These are phyloP conservation scores for Musa balbisiana DNA, from an alignment of 202 grass and related monocot species.

Conservation along the genomic window DNA sequence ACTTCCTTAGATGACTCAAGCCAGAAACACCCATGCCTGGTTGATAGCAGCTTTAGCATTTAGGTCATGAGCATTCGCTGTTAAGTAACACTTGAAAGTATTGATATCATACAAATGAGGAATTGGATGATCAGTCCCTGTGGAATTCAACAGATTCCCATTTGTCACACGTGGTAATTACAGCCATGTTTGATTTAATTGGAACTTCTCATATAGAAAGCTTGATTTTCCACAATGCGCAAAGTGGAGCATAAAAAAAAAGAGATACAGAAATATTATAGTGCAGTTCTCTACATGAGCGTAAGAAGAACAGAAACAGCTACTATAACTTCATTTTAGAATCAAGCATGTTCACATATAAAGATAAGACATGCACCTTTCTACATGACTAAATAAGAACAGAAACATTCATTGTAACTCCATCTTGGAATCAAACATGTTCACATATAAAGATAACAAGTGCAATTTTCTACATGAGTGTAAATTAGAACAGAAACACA, in stretches of 20 bases:
- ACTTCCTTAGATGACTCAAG: background rate
- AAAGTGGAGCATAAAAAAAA: too few relatives aligned
- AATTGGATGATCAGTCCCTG: constrained; percentile 88
- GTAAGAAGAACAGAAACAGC: too few relatives aligned
- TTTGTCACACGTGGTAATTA: too few relatives aligned
- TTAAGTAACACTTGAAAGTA: constrained; percentile 93
- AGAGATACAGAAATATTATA: too few relatives aligned
- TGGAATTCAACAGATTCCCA: background rate
- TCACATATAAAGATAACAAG: too few relatives aligned
- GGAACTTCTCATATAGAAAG: background rate
- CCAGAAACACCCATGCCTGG: constrained; percentile 46
- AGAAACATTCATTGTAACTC: background rate
- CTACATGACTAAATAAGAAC: background rate
- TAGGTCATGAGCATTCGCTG: constrained; percentile 50
- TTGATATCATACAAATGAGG: constrained; percentile 95
- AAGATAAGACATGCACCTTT: background rate
- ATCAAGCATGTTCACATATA: background rate
- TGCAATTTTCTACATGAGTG: too few relatives aligned
- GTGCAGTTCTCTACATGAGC: too few relatives aligned
- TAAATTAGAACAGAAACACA: too few relatives aligned
- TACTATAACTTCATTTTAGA: too few relatives aligned
- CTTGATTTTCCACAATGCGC: too few relatives aligned
- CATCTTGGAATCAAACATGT: background rate
- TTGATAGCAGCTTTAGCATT: constrained; percentile 69
- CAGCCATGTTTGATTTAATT: background rate